These are phyloP conservation scores for Pleurotus cornucopiae DNA, from an alignment of 768 basidiomycete genomes.

Conservation along the genomic window DNA sequence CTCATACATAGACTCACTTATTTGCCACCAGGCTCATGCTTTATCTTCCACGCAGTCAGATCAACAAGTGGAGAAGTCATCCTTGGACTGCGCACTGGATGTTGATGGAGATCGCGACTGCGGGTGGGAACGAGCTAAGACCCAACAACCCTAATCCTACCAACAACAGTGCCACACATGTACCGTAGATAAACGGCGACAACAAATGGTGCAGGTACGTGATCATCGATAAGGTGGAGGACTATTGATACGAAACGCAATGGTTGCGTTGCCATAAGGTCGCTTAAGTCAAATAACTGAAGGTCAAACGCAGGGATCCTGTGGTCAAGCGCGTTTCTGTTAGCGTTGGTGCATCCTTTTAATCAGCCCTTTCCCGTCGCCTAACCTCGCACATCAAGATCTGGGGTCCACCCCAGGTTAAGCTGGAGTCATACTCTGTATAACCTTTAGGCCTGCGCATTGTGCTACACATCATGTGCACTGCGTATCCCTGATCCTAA, in stretches of 20 bases:
- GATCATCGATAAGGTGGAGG: neutral
- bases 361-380: neutral
- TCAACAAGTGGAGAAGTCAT: conserved; percentile 70
- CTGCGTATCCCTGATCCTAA: neutral
- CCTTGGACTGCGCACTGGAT: conserved; percentile 79
- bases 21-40: conserved; percentile 48
- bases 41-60: conserved; percentile 90
- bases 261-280: neutral
- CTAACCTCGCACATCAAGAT: neutral
- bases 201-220: conserved; percentile 19
- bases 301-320: neutral
- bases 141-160: conserved; percentile 43
- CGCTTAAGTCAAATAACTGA: neutral
- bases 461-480: too few relatives aligned
- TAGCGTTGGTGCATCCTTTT: neutral
- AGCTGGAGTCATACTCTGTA: neutral
- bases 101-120: conserved; percentile 91
- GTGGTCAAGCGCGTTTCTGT: neutral
- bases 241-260: neutral
- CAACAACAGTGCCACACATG: conserved; percentile 56
- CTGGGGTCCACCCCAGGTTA: neutral
- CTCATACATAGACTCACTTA: neutral
- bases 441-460: too few relatives aligned
- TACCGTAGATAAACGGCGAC: conserved; percentile 63
- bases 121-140: conserved; percentile 61